A percentile compares a stretch with the other conserved stretches of the same genome.
phyloP scores from a whole-genome alignment of 2,329 filamentous ascomycete species.

The Didymosphaeria variabile region DNA sequence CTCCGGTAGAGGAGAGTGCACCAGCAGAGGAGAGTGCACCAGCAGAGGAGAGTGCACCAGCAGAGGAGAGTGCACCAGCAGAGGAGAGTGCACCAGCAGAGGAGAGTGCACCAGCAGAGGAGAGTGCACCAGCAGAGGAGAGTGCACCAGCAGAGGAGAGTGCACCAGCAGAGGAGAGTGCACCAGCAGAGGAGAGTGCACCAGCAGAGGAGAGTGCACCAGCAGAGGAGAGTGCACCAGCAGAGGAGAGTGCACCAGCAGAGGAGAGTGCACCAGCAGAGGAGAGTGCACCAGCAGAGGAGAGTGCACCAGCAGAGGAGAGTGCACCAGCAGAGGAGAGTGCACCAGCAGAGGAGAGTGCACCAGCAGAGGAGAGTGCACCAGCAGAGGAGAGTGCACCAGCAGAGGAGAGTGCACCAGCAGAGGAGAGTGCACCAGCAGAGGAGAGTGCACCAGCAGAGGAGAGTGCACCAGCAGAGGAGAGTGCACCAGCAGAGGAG shows the following conservation, averaged over 20 bases:
- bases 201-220: slow-evolving; percentile 6
- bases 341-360: no score
- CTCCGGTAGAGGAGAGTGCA: neutral
- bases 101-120: neutral
- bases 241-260: neutral
- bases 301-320: no score
- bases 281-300: no score
- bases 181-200: neutral
- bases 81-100: slow-evolving; percentile 6
- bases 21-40: slow-evolving; percentile 2
- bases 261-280: slow-evolving; percentile 3
- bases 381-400: no score
- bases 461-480: no score
- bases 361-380: no score
- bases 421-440: no score
- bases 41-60: neutral
- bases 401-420: no score
- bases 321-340: no score
- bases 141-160: neutral
- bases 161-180: neutral
- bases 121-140: neutral
- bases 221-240: neutral
- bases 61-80: neutral
- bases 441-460: no score
- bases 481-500: no score